Evolutionary conservation across 139 green algal genomes (phyloP).

Genomic region (Picochlorum sp.): DNA sequence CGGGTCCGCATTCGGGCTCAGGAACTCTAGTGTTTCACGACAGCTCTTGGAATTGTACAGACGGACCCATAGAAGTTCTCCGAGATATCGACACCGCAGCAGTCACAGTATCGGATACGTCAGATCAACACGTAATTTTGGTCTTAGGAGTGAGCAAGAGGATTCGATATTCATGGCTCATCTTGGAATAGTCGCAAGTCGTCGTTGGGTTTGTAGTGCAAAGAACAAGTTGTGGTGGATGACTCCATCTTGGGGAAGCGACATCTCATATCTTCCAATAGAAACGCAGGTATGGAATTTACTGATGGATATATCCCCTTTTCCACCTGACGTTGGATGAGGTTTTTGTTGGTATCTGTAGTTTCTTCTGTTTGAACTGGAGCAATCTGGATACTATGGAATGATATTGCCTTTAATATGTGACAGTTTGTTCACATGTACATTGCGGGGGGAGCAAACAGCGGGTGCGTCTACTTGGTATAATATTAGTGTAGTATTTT

Average conservation of each 20-base stretch:
- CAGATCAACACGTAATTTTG: not conserved
- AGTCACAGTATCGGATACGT: too few species aligned
- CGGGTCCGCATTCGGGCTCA: too few species aligned
- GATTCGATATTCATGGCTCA: not conserved
- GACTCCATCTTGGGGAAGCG: constrained; percentile 81
- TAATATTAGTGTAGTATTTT: not conserved
- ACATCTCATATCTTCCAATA: constrained; percentile 52
- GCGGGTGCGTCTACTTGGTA: not conserved
- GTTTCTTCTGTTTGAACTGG: constrained; percentile 79
- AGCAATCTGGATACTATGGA: constrained; percentile 48
- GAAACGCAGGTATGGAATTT: constrained; percentile 62
- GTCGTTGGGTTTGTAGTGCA: constrained; percentile 55
- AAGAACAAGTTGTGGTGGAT: constrained; percentile 90
- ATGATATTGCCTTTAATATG: constrained; percentile 77
- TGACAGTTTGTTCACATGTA: constrained; percentile 55
- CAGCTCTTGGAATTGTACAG: too few species aligned
- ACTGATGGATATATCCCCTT: too few species aligned
- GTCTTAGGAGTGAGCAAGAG: not conserved
- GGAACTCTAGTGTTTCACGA: too few species aligned
- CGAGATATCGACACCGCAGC: too few species aligned
- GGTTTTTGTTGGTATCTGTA: too few species aligned
- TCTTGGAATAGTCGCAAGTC: constrained; percentile 32
- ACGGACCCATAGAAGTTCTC: too few species aligned
- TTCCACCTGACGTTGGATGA: too few species aligned
- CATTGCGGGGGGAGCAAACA: constrained; percentile 37